phyloP scores from a whole-genome alignment of 148 eudicot species.

The Rhododendron ovatum region DNA sequence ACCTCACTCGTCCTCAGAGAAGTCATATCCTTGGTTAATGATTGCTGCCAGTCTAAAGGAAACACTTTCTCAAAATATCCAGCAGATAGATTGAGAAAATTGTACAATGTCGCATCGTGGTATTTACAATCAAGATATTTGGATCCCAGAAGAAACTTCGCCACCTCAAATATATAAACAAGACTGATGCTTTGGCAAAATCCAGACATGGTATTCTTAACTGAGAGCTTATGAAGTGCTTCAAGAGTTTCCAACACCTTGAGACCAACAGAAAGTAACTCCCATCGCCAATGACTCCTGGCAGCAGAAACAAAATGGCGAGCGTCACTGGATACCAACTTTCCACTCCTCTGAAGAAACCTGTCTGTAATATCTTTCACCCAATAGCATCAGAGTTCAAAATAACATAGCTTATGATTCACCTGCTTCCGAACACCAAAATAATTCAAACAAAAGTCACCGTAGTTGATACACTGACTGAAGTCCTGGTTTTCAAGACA shows the following conservation, averaged over 20 bases:
- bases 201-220: slow-evolving; percentile 11
- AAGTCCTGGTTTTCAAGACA: slow-evolving; percentile 16
- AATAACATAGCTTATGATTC: slow-evolving; percentile 19
- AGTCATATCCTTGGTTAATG: slow-evolving; percentile 27
- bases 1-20: slow-evolving; percentile 33
- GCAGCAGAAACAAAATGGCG: slow-evolving; percentile 27
- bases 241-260: slow-evolving; percentile 43
- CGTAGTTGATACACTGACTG: slow-evolving; percentile 10
- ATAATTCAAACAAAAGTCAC: slow-evolving; percentile 43
- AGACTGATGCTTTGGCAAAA: slow-evolving; percentile 26
- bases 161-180: slow-evolving; percentile 35
- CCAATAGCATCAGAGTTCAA: slow-evolving; percentile 58
- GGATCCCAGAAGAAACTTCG: slow-evolving; percentile 34
- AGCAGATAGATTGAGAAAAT: slow-evolving; percentile 18
- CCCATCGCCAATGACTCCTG: slow-evolving; percentile 29
- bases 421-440: slow-evolving; percentile 44
- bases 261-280: slow-evolving; percentile 41
- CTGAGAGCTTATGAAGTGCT: slow-evolving; percentile 23
- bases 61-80: slow-evolving; percentile 29
- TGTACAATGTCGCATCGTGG: slow-evolving; percentile 17
- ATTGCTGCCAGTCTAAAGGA: slow-evolving; percentile 43
- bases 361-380: slow-evolving; percentile 28
- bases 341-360: slow-evolving; percentile 21
- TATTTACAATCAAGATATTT: slow-evolving; percentile 20
- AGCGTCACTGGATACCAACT: slow-evolving; percentile 20